Base-by-base conservation (phyloP, 495 filamentous ascomycete species). In the Daldinia grandis region DNA sequence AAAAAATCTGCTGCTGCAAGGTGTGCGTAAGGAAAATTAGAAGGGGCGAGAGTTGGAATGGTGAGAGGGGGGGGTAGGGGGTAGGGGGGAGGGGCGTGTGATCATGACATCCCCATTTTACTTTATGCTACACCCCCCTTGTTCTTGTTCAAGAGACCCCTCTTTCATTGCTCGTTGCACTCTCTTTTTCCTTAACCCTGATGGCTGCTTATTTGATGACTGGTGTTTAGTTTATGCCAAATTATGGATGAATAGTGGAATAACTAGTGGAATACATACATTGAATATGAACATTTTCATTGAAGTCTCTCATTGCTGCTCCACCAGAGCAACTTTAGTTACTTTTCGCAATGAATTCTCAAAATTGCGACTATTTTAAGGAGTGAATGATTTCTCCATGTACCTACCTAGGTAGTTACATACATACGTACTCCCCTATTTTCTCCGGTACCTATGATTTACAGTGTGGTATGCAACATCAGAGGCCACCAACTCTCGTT, bases 401-500 rank as follows among this genome's bases (percentile, higher is more conserved):
- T 62, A 50, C 42, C 68, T 42, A 71, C 62, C 62, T 50, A n/a
- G n/a, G n/a, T n/a, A n/a, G n/a, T n/a, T n/a, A n/a, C n/a, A n/a
- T n/a, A n/a, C n/a, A n/a, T n/a, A 62, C 62, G 33, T 53, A 66
- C 28, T 31, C 58, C 51, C 35, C 27, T 44, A 38, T 61, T 61
- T 61, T 55, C 31, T 63, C 68, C 64, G 68, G 62, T 58, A n/a
- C n/a, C n/a, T n/a, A 71, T 62, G 68, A 70, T 70, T 70, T 61
- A 58, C 57, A 65, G 57, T 57, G 28, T 57, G 28, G 49, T 61
- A 70, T 70, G 67, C 49, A 60, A 65, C 67, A 56, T 57, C 49
- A 42, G 30, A 57, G 24, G 28, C 57, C 17, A 42, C 31, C 21
- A 37, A 17, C n/a, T 49, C 33, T 15, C 51, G 14, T 28, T 55